These are phyloP conservation scores for Diaporthe helianthi DNA, from an alignment of 2,329 filamentous ascomycete species.

Conservation along the genomic window DNA sequence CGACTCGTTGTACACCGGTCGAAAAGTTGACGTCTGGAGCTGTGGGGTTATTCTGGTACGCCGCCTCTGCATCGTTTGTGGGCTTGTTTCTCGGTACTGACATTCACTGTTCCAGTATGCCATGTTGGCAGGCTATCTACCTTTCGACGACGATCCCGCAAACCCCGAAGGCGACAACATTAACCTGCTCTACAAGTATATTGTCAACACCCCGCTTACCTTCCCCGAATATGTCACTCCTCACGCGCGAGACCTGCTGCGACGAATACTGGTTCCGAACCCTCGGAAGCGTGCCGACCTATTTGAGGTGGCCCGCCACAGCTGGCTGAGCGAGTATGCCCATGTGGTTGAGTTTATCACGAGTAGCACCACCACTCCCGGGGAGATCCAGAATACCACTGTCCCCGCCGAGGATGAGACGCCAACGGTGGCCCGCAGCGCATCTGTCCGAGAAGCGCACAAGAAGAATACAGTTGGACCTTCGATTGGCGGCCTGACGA, in stretches of 20 bases:
- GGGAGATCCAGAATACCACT: slow-evolving; percentile 83
- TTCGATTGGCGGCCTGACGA: slow-evolving; percentile 68
- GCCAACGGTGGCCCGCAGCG: slow-evolving; percentile 77
- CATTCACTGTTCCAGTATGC: slow-evolving; percentile 76
- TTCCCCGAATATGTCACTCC: slow-evolving; percentile 99
- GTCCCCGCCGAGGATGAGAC: slow-evolving; percentile 67
- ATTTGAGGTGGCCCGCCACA: slow-evolving; percentile 96
- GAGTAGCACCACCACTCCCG: slow-evolving; percentile 87
- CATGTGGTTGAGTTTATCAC: slow-evolving; percentile 97
- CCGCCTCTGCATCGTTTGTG: slow-evolving; percentile 35
- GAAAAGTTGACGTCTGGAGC: slow-evolving; percentile 99
- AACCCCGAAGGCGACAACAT: slow-evolving; percentile 99
- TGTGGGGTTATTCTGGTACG: slow-evolving; percentile 97
- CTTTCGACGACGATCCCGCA: slow-evolving; percentile 96
- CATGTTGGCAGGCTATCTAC: slow-evolving; percentile 96
- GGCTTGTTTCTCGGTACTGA: slow-evolving; percentile 27
- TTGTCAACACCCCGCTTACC: slow-evolving; percentile 93
- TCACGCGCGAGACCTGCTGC: slow-evolving; percentile 89
- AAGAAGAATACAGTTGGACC: slow-evolving; percentile 65
- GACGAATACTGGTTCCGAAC: slow-evolving; percentile 93
- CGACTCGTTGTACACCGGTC: slow-evolving; percentile 94
- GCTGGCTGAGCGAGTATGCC: slow-evolving; percentile 97
- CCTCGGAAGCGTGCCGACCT: slow-evolving; percentile 93
- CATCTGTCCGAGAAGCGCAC: slow-evolving; percentile 86
- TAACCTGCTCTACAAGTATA: slow-evolving; percentile 98